Evolutionary conservation across 1,284 basidiomycete genomes (phyloP), one percentile per base, ranked within the genome.

Genomic region (Rhodotorula sp.): DNA sequence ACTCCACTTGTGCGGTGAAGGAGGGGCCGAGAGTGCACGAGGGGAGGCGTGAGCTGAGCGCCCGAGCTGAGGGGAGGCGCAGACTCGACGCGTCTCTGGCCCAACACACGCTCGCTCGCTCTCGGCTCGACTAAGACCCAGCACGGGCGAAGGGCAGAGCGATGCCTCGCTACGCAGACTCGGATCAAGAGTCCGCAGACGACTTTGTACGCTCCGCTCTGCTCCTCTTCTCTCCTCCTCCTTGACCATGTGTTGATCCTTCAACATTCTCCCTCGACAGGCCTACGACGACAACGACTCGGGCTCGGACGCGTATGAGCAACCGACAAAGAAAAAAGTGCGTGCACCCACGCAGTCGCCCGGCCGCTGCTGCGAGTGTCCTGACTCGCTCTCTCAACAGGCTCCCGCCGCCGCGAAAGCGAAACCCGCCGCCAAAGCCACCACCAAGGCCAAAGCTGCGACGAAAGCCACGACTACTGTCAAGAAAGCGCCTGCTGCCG

Each of bases 401-500:
- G 31, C 26, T 21, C n/a, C 43, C n/a, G 21, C 62, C 31, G 28
- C 64, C 16, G 3, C 34, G 34, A 70, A 66, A n/a, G 43, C 63
- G 26, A 66, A 70, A 45, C 57, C 66, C 10, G 62, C 57, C 0
- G 45, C 65, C 26, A 66, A 70, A 34, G 34, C 84, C 54, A 81
- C 87, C 74, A 8, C 23, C 5, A 84, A 83, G 65, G 79, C 83
- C 18, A 81, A 82, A 4, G 79, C 86, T 2, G 71, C 65, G 31
- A 69, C 62, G 80, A 26, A 83, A 81, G 77, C 68, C 82, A 85
- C 84, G 73, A 75, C 84, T 0, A 77, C 84, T 0, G 70, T 83
- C 1, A 86, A 84, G 74, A 84, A 82, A 64, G 79, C 83, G 16
- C 81, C 82, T 5, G 79, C 86, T 1, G 71, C 66, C 21, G 67